A percentile compares a stretch with the other conserved stretches of the same genome.
Conservation (phyloP, 805 yeast species). For the Candida argentea region DNA sequence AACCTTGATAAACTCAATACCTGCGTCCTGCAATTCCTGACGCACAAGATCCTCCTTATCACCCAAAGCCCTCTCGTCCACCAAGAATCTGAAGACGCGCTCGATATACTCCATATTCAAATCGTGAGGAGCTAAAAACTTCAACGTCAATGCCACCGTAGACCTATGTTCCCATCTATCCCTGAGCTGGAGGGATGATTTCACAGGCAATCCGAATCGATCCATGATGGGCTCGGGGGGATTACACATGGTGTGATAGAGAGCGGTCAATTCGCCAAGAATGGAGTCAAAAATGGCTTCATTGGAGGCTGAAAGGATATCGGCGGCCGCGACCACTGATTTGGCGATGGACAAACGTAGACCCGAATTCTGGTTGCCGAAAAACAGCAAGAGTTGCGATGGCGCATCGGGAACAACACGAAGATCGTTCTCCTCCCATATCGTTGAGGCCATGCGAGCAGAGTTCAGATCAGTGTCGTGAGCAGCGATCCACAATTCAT, state of each 20-base stretch:
- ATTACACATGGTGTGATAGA: constrained; percentile 50
- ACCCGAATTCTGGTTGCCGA: constrained; percentile 52
- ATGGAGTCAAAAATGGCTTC: constrained; percentile 18
- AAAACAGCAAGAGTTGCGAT: constrained; percentile 34
- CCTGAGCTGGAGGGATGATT: constrained; percentile 46
- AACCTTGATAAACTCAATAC: constrained; percentile 54
- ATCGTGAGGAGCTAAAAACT: constrained; percentile 45
- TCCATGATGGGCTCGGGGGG: constrained; percentile 76
- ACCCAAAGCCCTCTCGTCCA: constrained; percentile 56
- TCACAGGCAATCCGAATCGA: constrained; percentile 68
- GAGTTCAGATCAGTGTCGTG: constrained; percentile 62
- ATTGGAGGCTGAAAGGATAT: constrained; percentile 15
- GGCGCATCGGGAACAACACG: constrained; percentile 37
- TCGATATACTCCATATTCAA: constrained; percentile 34
- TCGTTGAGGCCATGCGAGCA: constrained; percentile 59
- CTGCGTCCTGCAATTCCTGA: constrained; percentile 84
- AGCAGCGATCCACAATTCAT: constrained; percentile 68
- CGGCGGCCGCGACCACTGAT: constrained; percentile 53
- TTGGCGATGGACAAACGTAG: constrained; percentile 64
- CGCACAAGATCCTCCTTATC: constrained; percentile 67
- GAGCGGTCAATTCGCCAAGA: constrained; percentile 37
- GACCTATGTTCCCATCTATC: constrained; percentile 84
- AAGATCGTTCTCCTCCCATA: constrained; percentile 76
- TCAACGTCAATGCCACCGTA: constrained; percentile 65
- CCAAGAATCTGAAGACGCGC: constrained; percentile 50